Percentiles rank a stretch among this genome's conserved stretches.
These are phyloP conservation scores for Pseudocercospora pini-densiflorae DNA, from an alignment of 2,329 filamentous ascomycete species.

Conservation along the genomic window DNA sequence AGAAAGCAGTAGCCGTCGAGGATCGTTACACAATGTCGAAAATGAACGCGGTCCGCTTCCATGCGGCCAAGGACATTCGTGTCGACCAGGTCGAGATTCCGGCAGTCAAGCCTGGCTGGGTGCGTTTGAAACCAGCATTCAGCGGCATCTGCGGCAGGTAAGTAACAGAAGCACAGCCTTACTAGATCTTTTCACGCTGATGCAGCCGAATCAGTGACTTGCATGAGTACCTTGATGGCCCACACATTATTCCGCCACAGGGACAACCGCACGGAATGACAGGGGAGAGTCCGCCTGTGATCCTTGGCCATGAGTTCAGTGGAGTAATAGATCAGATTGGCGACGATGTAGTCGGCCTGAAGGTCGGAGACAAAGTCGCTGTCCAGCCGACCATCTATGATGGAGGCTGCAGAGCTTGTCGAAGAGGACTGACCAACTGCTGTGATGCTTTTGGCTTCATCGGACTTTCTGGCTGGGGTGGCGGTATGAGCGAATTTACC, in stretches of 20 bases:
- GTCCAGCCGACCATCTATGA: slow-evolving; percentile 26
- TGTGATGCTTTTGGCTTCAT: slow-evolving; percentile 16
- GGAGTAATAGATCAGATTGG: slow-evolving; percentile 24
- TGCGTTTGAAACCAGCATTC: slow-evolving; percentile 25
- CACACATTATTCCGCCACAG: slow-evolving; percentile 24
- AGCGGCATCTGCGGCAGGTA: slow-evolving; percentile 29
- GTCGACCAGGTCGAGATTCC: slow-evolving; percentile 28
- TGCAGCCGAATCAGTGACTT: slow-evolving; percentile 21
- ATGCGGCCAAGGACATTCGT: slow-evolving; percentile 29
- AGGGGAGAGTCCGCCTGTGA: slow-evolving; percentile 20
- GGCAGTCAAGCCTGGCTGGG: slow-evolving; percentile 19
- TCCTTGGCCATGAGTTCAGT: slow-evolving; percentile 28
- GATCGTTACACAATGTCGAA: neutral
- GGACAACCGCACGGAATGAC: slow-evolving; percentile 23
- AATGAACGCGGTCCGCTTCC: slow-evolving; percentile 32
- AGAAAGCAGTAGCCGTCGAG: neutral
- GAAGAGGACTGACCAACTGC: slow-evolving; percentile 9
- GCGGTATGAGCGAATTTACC: slow-evolving; percentile 42
- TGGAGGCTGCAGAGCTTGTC: slow-evolving; percentile 20
- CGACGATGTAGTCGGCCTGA: slow-evolving; percentile 27
- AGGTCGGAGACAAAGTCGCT: slow-evolving; percentile 21
- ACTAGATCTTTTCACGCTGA: neutral
- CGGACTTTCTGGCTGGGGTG: slow-evolving; percentile 19
- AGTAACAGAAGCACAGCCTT: too few relatives aligned
- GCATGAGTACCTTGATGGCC: slow-evolving; percentile 32